Base-by-base conservation (phyloP, 306 rosid species). In the Pyrus betulifolia region DNA sequence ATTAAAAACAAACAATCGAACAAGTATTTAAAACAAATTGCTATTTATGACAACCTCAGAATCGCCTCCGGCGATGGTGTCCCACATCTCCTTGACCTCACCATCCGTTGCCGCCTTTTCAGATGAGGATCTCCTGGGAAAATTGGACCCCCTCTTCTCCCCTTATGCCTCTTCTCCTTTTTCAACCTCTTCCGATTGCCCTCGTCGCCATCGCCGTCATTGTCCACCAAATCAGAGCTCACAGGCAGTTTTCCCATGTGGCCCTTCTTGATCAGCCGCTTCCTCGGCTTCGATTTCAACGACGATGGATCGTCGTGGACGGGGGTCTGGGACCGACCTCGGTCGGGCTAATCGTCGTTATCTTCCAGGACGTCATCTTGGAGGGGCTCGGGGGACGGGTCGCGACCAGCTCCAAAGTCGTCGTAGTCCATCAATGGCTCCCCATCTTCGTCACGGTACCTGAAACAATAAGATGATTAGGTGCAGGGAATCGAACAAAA, bases 1-100 rank as follows among this genome's bases (percentile, higher is more conserved):
- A 11, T 22, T 2, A 60, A 74, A 72, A 30, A 30, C 30, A 62
- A 64, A 31, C 19, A 28, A 18, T 42, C 18, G 3, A 4, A 13
- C 28, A 61, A 54, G 22, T 3, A 5, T 52, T 13, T 46, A 45
- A 46, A 57, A 10, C 8, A 49, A 71, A 40, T 12, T 25, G 55
- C 71, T 22, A 40, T 35, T 31, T 12, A 65, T 18, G 31, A 21
- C 52, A 59, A 93, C 99, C 96, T 96, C 99, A 60, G 98, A 96
- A 85, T 89, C 88, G 11, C 85, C 97, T 0, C 93, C 97, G 17
- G 93, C 97, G 81, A 96, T 83, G 13, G 93, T 86, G 75, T 96
- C 97, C 99, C 99, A 96, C 99, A 96, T 85, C 87, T 96, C 99
- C 75, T 88, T 87, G 75, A 96, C 99, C 80, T 96, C 99, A 14